phyloP scores from a whole-genome alignment of 371 early-diverging fungal species.

The Mortierella sp. region DNA sequence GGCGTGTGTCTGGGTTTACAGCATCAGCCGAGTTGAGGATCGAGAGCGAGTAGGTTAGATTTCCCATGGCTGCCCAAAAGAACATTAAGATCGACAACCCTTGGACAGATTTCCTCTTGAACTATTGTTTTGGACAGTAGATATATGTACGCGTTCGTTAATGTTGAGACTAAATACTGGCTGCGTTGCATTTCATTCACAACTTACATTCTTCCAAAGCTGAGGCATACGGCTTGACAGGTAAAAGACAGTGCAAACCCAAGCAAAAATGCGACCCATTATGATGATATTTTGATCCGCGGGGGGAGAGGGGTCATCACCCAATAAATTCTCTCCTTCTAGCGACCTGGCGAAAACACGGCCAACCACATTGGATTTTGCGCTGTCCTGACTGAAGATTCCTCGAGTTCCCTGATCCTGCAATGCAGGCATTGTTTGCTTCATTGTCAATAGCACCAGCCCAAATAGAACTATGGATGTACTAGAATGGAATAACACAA shows the following conservation, averaged over 20 bases:
- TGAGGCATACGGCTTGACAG: constrained; percentile 78
- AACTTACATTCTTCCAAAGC: constrained; percentile 68
- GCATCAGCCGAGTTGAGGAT: constrained; percentile 62
- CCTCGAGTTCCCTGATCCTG: constrained; percentile 3
- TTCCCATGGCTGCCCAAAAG: constrained; percentile 79
- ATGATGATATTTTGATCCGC: constrained; percentile 37
- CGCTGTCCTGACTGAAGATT: neutral
- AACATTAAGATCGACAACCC: constrained; percentile 80
- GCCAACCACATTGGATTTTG: constrained; percentile 8
- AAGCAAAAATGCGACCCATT: constrained; percentile 75
- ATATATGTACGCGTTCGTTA: neutral
- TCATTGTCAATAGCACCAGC: constrained; percentile 34
- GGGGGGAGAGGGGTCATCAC: neutral
- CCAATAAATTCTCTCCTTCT: constrained; percentile 7
- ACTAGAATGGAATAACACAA: constrained; percentile 9
- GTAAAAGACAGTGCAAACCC: constrained; percentile 77
- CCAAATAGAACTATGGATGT: constrained; percentile 55
- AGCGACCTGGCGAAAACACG: constrained; percentile 38
- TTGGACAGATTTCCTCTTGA: constrained; percentile 68
- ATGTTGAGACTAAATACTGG: neutral
- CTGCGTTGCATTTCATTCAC: too few species aligned
- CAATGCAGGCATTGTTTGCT: constrained; percentile 28
- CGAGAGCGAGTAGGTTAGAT: constrained; percentile 75
- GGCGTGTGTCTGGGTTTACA: constrained; percentile 63
- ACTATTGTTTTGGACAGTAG: constrained; percentile 11